Base-by-base conservation (phyloP, 1,284 basidiomycete species). In the Tilletia setariae region DNA sequence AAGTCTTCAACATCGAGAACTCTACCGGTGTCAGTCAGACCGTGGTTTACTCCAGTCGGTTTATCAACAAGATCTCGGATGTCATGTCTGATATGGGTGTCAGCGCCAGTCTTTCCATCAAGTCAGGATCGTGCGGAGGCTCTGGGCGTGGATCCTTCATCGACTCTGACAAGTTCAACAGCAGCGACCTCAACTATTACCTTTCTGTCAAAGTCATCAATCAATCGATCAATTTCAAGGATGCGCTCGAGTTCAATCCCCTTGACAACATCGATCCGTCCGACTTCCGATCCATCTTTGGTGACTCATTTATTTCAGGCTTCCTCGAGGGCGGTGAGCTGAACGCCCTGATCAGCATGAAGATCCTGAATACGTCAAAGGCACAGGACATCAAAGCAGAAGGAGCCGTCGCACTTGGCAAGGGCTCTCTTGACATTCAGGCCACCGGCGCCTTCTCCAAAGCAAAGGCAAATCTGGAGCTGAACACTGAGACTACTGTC, bases 311-410 rank as follows among this genome's bases (percentile, higher is more conserved):
- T 23, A 64, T 64, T n/a, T 46, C 43, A n/a, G 63, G 63, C 11
- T 64, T 64, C 46, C 35, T 64, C 42, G 63, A 64, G 40, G 63
- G 63, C n/a, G 63, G 63, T 11, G 63, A 64, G 25, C 63, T 64
- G 15, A 64, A 32, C 19, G 63, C 63, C 13, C 25, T 64, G 42
- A 44, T 64, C 40, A 64, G 32, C 8, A 64, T 64, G 63, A 64
- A 64, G 63, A 28, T 64, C 8, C 28, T 64, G 13, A 64, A 64
- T 42, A 64, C 21, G 28, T 2, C 32, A 40, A 64, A 64, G 46
- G n/a, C 63, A n/a, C 7, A 4, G 2, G 63, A 64, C 46, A 64
- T 64, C 63, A 64, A 49, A 23, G 63, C 43, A 2, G 63, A 64
- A 47, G 63, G 63, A 23, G 35, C 63, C 40, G 46, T 64, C 40